Conservation (phyloP, 2,329 filamentous ascomycete species). For the Bipolaris bicolor region DNA sequence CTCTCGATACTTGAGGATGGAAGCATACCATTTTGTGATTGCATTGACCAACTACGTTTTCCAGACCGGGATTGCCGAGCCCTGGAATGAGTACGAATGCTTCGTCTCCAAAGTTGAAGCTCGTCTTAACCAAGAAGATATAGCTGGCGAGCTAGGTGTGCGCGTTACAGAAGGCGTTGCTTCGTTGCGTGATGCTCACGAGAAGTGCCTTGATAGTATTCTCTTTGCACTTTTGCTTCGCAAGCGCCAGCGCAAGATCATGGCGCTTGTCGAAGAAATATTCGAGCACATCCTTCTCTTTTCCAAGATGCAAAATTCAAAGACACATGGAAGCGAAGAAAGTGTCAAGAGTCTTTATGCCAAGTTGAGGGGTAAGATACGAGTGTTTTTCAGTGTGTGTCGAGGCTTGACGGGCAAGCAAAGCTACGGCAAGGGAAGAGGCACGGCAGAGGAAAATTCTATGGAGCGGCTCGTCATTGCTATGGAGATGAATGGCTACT, state of each 20-base stretch:
- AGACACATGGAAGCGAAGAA: constrained; percentile 30
- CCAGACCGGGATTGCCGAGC: constrained; percentile 73
- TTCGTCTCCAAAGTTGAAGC: constrained; percentile 69
- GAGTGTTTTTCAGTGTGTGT: constrained; percentile 76
- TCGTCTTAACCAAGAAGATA: constrained; percentile 56
- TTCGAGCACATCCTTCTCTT: constrained; percentile 76
- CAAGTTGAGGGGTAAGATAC: constrained; percentile 72
- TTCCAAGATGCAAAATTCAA: constrained; percentile 41
- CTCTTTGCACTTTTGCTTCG: constrained; percentile 75
- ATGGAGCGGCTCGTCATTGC: constrained; percentile 71
- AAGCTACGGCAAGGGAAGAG: constrained; percentile 48
- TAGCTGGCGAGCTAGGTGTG: constrained; percentile 55
- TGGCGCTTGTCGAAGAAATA: constrained; percentile 76
- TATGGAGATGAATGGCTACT: constrained; percentile 75
- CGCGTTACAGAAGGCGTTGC: constrained; percentile 65
- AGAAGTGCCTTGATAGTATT: constrained; percentile 75
- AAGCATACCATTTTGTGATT: constrained; percentile 80
- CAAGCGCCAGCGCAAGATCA: constrained; percentile 74
- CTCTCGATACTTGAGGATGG: constrained; percentile 65
- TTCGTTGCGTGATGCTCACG: constrained; percentile 71
- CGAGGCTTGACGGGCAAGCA: constrained; percentile 69
- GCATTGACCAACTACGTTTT: constrained; percentile 79
- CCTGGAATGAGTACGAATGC: constrained; percentile 73
- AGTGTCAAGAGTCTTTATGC: constrained; percentile 62
- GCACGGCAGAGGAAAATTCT: constrained; percentile 60